Conservation (phyloP, 1,284 basidiomycete species). For the Termitomyces sp. region DNA sequence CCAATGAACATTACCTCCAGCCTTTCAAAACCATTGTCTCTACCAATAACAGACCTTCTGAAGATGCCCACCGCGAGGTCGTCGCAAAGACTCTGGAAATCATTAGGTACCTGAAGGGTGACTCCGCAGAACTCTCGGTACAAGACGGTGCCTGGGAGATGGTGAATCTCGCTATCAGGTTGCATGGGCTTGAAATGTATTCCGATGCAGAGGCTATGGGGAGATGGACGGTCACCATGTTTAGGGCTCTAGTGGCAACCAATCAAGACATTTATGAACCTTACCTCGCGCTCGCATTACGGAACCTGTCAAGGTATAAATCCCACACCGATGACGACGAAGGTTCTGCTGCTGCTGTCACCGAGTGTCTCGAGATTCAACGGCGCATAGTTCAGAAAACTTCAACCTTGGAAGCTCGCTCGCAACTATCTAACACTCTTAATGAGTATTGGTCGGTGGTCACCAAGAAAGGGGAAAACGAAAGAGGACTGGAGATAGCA, state of each 20-base stretch:
- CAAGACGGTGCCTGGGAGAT: conserved; percentile 16
- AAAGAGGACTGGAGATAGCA: conserved; percentile 6
- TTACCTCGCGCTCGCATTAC: conserved; percentile 10
- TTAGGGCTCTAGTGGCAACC: conserved; percentile 5
- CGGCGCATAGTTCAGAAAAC: background rate
- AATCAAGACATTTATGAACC: conserved; percentile 10
- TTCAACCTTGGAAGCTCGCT: conserved; percentile 4
- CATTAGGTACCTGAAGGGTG: conserved; percentile 10
- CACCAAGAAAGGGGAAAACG: background rate
- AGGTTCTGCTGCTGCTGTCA: conserved; percentile 1
- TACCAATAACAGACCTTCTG: background rate
- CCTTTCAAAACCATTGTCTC: conserved; percentile 9
- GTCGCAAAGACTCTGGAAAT: conserved; percentile 13
- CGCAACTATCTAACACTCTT: conserved; percentile 7
- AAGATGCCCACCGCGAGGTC: conserved; percentile 10
- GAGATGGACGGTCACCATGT: conserved; percentile 13
- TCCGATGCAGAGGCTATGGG: conserved; percentile 14
- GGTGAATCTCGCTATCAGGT: conserved; percentile 12
- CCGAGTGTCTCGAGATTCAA: conserved; percentile 6
- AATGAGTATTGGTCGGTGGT: conserved; percentile 7
- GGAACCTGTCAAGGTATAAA: conserved; percentile 12
- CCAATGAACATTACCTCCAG: conserved; percentile 6
- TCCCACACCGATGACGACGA: conserved; percentile 1
- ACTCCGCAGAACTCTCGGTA: conserved; percentile 6
- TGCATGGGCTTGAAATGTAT: conserved; percentile 16